phyloP scores from a whole-genome alignment of 768 basidiomycete species.

The Tylopilus intermedius region DNA sequence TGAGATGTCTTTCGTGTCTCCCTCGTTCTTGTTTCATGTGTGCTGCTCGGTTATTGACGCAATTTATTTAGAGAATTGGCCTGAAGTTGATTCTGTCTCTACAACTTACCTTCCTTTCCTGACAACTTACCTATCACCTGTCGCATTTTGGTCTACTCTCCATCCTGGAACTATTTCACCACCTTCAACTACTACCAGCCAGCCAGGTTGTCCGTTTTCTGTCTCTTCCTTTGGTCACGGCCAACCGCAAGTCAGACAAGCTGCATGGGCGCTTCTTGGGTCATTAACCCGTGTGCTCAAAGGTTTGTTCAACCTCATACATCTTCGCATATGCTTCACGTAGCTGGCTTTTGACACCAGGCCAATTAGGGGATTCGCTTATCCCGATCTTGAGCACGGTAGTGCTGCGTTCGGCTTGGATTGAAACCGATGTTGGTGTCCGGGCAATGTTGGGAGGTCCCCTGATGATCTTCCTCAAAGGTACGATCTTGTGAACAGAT shows the following conservation, averaged over 20 bases:
- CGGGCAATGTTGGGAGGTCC: constrained; percentile 67
- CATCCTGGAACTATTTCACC: constrained; percentile 45
- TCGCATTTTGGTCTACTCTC: constrained; percentile 57
- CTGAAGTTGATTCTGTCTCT: constrained; percentile 1
- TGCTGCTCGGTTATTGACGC: background rate
- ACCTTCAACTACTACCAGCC: constrained; percentile 25
- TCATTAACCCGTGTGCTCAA: constrained; percentile 40
- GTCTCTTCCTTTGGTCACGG: constrained; percentile 43
- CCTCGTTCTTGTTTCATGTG: background rate
- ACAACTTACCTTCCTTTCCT: background rate
- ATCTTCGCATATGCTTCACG: background rate
- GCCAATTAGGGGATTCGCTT: constrained; percentile 24
- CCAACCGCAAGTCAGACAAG: constrained; percentile 70
- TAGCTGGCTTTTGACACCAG: constrained; percentile 14
- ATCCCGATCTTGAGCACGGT: constrained; percentile 50
- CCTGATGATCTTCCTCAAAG: constrained; percentile 64
- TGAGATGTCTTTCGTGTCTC: background rate
- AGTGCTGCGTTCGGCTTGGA: constrained; percentile 62
- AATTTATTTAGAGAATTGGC: constrained; percentile 15
- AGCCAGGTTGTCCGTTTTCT: constrained; percentile 23
- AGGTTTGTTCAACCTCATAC: constrained; percentile 31
- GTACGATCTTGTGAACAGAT: constrained; percentile 32
- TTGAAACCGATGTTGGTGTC: constrained; percentile 68
- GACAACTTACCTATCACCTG: constrained; percentile 21
- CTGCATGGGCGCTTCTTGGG: constrained; percentile 60